Base-by-base conservation (phyloP, 805 yeast genomes). In the Isabelozyma gotoi region DNA sequence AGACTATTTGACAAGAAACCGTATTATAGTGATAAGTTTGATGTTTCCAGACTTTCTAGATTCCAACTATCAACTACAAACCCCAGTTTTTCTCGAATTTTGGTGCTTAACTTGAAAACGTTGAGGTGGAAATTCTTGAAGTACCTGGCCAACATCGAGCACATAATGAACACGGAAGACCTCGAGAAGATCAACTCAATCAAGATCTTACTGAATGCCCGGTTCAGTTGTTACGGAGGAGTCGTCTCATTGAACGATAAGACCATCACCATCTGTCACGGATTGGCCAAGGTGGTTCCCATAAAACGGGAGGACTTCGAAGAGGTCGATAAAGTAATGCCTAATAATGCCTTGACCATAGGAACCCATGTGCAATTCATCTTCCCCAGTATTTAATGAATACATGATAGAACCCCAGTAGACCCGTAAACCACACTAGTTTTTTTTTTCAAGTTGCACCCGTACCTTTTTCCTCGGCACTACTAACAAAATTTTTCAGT, bases 121-220 rank as follows among this genome's bases (percentile, higher is more conserved):
- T 74, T 68, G 46, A 65, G 67, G 5, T 71, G 76, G 76, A 59
- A 62, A 41, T 71, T 67, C 50, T 48, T 60, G 40, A 57, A 62
- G 38, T 70, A 63, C 50, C 62, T 56, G 47, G 63, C 56, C 43
- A 71, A 69, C 44, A 44, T 63, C 10, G 46, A 57, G 19, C 59
- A 60, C 32, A 53, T 52, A 2, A 48, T 65, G 14, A 53, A 57
- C 12, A 56, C 60, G 3, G 44, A 48, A 14, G 55, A 59, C 35
- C 39, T 56, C 21, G 51, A 58, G 17, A 42, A 47, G 29, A 42
- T 61, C 7, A 45, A 45, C 16, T 37, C 50, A 17, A 53, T 53
- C 40, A 51, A 56, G 6, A 41, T 42, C 5, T 60, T 57, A 63
- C 39, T 49, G 16, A 60, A 69, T 48, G 51, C 73, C 1, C 55